phyloP scores from a whole-genome alignment of 495 filamentous ascomycete genomes.

The Xylaria castorea region DNA sequence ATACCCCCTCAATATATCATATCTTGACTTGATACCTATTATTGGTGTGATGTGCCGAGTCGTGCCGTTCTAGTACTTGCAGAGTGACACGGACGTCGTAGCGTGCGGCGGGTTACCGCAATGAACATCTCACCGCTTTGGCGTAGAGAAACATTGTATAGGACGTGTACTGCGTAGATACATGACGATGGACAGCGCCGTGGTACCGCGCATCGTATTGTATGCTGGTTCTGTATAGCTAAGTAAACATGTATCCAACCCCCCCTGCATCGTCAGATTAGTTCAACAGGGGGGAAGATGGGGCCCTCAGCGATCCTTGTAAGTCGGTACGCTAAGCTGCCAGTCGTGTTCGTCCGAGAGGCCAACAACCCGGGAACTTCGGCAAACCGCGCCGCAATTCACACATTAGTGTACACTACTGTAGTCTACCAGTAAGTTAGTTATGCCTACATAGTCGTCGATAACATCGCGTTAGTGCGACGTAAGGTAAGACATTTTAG shows the following conservation, averaged over 20 bases:
- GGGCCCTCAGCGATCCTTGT: not conserved
- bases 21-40: not conserved
- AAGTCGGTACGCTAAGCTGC: too few species aligned
- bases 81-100: not conserved
- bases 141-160: not conserved
- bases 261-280: constrained; percentile 7
- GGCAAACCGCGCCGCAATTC: not conserved
- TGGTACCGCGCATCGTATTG: not conserved
- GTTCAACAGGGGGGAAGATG: not conserved
- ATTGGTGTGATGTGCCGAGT: not conserved
- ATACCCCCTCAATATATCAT: too few species aligned
- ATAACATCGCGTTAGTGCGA: not conserved
- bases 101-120: not conserved
- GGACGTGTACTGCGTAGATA: not conserved
- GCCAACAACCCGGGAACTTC: not conserved
- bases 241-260: not conserved
- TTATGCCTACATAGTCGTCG: too few species aligned
- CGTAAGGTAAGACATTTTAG: not conserved
- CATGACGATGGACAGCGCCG: not conserved
- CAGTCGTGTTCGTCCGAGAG: not conserved
- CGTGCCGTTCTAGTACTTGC: not conserved
- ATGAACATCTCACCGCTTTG: not conserved
- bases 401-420: not conserved
- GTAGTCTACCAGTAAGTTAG: not conserved
- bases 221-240: not conserved